Percentiles rank a stretch among this genome's conserved stretches.
Evolutionary conservation across 768 basidiomycete species (phyloP).

Genomic region (Fistulinella prunicolor): DNA sequence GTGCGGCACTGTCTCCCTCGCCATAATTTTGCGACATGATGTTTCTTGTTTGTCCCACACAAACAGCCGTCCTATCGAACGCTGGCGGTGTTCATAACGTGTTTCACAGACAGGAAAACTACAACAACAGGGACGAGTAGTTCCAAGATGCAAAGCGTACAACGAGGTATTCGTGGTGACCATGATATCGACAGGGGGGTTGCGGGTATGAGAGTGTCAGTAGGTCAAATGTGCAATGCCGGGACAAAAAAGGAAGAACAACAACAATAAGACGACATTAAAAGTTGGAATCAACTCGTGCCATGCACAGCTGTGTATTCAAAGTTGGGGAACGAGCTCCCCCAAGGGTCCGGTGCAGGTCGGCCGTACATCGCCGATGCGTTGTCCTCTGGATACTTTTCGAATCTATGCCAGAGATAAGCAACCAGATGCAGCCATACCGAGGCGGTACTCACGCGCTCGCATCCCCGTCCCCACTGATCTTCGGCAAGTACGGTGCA

Average conservation of each 20-base stretch:
- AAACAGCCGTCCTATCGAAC: constrained; percentile 25
- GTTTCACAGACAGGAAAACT: not conserved
- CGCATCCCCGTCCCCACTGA: constrained; percentile 90
- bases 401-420: constrained; percentile 49
- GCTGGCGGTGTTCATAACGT: not conserved
- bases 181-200: constrained; percentile 4
- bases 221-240: constrained; percentile 8
- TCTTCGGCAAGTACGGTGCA: constrained; percentile 92
- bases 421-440: not conserved
- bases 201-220: constrained; percentile 16
- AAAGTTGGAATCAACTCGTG: constrained; percentile 6
- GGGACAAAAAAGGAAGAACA: not conserved
- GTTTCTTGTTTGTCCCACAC: constrained; percentile 33
- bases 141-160: constrained; percentile 9
- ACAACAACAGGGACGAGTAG: constrained; percentile 1
- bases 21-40: constrained; percentile 38
- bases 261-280: not conserved
- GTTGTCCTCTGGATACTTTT: constrained; percentile 75
- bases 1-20: constrained; percentile 20
- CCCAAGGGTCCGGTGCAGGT: constrained; percentile 56
- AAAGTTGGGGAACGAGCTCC: constrained; percentile 72
- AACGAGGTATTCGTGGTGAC: constrained; percentile 4
- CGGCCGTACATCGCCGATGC: constrained; percentile 58
- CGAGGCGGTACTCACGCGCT: constrained; percentile 67
- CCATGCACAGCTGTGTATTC: constrained; percentile 55